Evolutionary conservation across 2,329 filamentous ascomycete genomes (phyloP).

Genomic region (Lecanosticta acicola): DNA sequence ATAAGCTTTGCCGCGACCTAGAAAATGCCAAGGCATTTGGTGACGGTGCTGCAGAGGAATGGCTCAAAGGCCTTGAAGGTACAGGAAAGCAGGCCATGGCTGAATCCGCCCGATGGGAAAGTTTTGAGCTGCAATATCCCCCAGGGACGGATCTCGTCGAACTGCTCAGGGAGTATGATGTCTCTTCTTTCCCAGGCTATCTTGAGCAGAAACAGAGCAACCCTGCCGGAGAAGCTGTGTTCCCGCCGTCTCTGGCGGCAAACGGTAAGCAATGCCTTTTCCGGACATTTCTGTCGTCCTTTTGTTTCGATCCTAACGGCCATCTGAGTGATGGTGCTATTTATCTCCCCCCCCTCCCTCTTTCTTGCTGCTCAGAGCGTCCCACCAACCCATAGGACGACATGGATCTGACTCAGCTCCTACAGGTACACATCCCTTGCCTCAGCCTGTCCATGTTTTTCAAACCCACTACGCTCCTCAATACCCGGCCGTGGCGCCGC

Average conservation of each 20-base stretch:
- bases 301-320: too few species aligned
- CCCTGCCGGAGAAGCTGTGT: constrained; percentile 15
- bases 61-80: constrained; percentile 67
- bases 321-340: not conserved
- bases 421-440: constrained; percentile 26
- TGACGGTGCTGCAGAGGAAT: constrained; percentile 65
- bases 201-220: constrained; percentile 20
- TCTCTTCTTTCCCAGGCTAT: constrained; percentile 24
- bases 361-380: not conserved
- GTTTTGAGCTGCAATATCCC: constrained; percentile 53
- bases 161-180: constrained; percentile 32
- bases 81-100: constrained; percentile 56
- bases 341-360: not conserved
- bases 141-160: constrained; percentile 25
- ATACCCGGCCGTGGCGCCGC: constrained; percentile 5
- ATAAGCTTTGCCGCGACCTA: constrained; percentile 58
- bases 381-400: not conserved
- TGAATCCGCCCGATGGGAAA: constrained; percentile 67
- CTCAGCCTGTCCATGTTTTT: constrained; percentile 26
- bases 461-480: constrained; percentile 13
- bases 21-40: constrained; percentile 24
- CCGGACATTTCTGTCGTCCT: not conserved
- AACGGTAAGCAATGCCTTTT: constrained; percentile 26
- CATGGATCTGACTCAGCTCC: constrained; percentile 14
- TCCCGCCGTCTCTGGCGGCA: constrained; percentile 6